Evolutionary conservation across 192 early-diverging fungal species (phyloP).

Genomic region (Phycomyces nitens): DNA sequence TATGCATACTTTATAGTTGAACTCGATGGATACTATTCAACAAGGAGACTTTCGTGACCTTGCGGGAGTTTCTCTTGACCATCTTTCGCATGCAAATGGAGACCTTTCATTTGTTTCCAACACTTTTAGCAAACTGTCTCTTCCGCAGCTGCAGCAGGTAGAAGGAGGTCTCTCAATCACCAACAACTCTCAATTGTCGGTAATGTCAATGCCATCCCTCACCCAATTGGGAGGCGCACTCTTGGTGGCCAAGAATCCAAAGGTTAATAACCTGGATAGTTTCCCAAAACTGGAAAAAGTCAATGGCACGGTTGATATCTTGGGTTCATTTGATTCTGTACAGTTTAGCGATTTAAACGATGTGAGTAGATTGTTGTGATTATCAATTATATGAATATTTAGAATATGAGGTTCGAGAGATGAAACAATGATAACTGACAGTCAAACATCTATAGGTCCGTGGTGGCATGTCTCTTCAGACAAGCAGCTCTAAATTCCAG

Average conservation of each 20-base stretch:
- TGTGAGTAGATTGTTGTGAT: constrained; percentile 16
- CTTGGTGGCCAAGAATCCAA: constrained; percentile 61
- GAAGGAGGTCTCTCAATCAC: constrained; percentile 55
- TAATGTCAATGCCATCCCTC: constrained; percentile 55
- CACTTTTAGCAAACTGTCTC: constrained; percentile 44
- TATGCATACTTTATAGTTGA: constrained; percentile 9
- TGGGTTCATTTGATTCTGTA: constrained; percentile 58
- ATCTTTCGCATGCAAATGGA: constrained; percentile 42
- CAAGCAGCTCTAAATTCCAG: constrained; percentile 12
- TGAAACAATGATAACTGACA: too few species aligned
- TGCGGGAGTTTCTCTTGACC: constrained; percentile 38
- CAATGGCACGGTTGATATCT: constrained; percentile 55
- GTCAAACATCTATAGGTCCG: too few species aligned
- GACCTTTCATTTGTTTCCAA: constrained; percentile 62
- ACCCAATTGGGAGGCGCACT: constrained; percentile 58
- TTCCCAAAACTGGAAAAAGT: constrained; percentile 57
- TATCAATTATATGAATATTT: too few species aligned
- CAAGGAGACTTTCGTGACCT: constrained; percentile 61
- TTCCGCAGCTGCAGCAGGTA: constrained; percentile 44
- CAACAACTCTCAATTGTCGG: constrained; percentile 50
- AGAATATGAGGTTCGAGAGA: too few species aligned
- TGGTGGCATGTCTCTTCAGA: constrained; percentile 22
- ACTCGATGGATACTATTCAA: constrained; percentile 32
- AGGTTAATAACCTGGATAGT: constrained; percentile 45
- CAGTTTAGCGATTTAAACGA: constrained; percentile 39